Conservation (phyloP, 140 eudicot genomes). For the Cichorium intybus region DNA sequence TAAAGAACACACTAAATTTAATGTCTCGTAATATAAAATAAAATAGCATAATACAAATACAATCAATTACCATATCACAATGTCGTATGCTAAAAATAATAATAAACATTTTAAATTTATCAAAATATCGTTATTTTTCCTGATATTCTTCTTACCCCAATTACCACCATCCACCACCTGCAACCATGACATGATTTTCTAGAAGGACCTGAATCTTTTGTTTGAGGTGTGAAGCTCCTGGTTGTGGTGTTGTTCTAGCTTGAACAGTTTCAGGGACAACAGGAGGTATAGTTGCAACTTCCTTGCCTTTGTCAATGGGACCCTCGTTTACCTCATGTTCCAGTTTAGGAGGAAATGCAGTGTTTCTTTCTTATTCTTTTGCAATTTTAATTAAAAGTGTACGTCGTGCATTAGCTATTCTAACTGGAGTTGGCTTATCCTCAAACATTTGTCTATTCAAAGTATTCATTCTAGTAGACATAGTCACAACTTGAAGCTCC, state of each 20-base stretch:
- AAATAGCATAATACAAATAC: too few species aligned
- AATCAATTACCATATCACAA: too few species aligned
- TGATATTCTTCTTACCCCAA: too few species aligned
- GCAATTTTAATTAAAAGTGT: slow-evolving; percentile 41
- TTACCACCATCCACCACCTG: too few species aligned
- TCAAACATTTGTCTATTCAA: slow-evolving; percentile 48
- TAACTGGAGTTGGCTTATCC: slow-evolving; percentile 34
- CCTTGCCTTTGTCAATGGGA: slow-evolving; percentile 66
- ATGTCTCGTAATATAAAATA: too few species aligned
- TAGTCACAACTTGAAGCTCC: slow-evolving; percentile 34
- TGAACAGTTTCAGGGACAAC: slow-evolving; percentile 51
- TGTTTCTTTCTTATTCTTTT: slow-evolving; percentile 52
- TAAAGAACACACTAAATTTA: too few species aligned
- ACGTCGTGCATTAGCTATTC: slow-evolving; percentile 39
- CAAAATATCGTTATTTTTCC: too few species aligned
- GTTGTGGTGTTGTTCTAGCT: slow-evolving; percentile 48
- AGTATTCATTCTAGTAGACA: slow-evolving; percentile 29
- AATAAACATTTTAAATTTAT: too few species aligned
- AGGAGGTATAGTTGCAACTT: slow-evolving; percentile 42
- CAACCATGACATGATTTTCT: too few species aligned
- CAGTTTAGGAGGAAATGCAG: slow-evolving; percentile 43
- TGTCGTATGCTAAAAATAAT: too few species aligned
- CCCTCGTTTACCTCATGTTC: slow-evolving; percentile 56
- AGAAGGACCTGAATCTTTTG: slow-evolving; percentile 62
- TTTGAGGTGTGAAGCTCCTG: slow-evolving; percentile 43